phyloP scores from a whole-genome alignment of 1,284 basidiomycete species.

The Apiotrichum veenhuisii region DNA sequence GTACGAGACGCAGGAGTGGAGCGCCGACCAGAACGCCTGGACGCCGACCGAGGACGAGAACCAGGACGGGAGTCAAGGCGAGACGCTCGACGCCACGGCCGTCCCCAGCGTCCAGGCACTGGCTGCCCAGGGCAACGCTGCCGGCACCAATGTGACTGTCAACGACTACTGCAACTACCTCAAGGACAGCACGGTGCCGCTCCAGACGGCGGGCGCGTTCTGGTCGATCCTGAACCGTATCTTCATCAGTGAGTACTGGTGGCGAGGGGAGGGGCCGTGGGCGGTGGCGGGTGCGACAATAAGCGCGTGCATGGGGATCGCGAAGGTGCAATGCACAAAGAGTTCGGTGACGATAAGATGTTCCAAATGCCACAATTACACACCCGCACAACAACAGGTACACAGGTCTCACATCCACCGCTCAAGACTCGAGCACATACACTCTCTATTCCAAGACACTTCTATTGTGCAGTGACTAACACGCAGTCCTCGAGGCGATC shows the following conservation, averaged over 20 bases:
- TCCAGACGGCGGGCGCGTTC: constrained; percentile 78
- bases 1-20: no score
- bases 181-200: constrained; percentile 67
- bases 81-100: not conserved
- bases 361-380: no score
- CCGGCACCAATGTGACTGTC: not conserved
- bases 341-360: no score
- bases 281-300: no score
- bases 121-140: not conserved
- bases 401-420: not conserved
- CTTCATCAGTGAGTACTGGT: constrained; percentile 61
- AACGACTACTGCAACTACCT: constrained; percentile 61
- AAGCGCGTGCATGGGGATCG: no score
- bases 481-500: constrained; percentile 61
- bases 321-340: no score
- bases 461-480: not conserved
- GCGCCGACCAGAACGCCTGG: no score
- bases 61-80: not conserved
- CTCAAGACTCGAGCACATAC: not conserved
- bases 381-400: no score
- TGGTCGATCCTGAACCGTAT: constrained; percentile 79
- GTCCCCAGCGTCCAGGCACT: not conserved
- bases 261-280: no score
- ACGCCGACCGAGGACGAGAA: no score
- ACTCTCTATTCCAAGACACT: not conserved